phyloP scores from a whole-genome alignment of 192 early-diverging fungal species.

The Lobosporangium transversale region DNA sequence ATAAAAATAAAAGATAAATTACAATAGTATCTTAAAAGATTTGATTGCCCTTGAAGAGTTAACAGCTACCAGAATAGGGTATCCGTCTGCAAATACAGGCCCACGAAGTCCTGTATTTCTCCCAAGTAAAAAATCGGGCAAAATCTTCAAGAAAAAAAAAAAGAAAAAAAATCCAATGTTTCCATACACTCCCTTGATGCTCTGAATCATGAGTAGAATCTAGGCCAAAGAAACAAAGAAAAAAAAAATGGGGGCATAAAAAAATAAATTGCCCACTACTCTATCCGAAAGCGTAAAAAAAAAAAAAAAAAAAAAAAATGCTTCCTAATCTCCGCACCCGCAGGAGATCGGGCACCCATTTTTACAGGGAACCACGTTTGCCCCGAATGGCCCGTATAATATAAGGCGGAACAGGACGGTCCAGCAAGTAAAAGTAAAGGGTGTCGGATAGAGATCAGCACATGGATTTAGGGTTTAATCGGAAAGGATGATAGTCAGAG shows the following conservation, averaged over 20 bases:
- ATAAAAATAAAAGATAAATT: too few species aligned
- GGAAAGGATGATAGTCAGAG: conserved; percentile 2
- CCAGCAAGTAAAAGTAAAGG: conserved; percentile 1
- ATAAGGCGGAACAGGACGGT: not conserved
- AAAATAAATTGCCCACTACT: conserved; percentile 1
- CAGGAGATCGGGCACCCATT: not conserved
- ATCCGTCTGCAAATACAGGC: conserved; percentile 6
- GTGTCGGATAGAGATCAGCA: not conserved
- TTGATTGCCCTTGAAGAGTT: conserved; percentile 1
- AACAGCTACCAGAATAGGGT: not conserved
- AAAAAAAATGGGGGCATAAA: not conserved
- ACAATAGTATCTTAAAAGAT: too few species aligned
- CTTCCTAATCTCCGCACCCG: not conserved
- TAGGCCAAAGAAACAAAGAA: conserved; percentile 3
- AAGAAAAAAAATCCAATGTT: not conserved
- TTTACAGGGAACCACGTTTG: conserved; percentile 9
- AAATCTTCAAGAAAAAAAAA: not conserved
- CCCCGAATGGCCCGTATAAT: not conserved
- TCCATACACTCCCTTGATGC: not conserved
- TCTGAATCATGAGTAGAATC: conserved; percentile 4
- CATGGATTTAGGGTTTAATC: conserved; percentile 6
- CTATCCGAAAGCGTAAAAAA: not conserved
- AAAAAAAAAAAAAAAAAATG: not conserved
- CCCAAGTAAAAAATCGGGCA: not conserved
- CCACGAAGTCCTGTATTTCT: conserved; percentile 9